Evolutionary conservation across 2,329 filamentous ascomycete species (phyloP).

Genomic region (Fusarium sp.): DNA sequence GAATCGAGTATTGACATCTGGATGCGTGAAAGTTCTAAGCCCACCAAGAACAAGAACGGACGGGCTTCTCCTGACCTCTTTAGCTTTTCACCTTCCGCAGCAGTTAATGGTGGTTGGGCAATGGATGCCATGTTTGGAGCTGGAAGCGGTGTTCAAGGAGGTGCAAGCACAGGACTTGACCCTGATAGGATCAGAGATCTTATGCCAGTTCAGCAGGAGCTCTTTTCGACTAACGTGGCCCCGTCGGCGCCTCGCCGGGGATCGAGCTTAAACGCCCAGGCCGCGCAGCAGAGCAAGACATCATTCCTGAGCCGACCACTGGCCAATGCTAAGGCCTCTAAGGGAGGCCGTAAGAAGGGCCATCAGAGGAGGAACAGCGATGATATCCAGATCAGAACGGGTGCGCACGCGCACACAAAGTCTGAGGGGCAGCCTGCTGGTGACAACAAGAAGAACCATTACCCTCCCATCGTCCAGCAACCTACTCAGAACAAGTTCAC

Average conservation of each 20-base stretch:
- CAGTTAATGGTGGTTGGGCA: constrained; percentile 58
- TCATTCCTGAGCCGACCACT: constrained; percentile 37
- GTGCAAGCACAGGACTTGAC: constrained; percentile 41
- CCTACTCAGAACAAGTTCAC: constrained; percentile 61
- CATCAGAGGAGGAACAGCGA: constrained; percentile 49
- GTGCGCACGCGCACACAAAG: constrained; percentile 43
- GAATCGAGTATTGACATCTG: constrained; percentile 68
- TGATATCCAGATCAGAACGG: constrained; percentile 45
- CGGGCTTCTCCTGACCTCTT: constrained; percentile 65
- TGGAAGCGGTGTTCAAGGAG: constrained; percentile 36
- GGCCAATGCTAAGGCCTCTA: constrained; percentile 32
- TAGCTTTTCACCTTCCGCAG: constrained; percentile 59
- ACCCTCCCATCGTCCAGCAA: constrained; percentile 63
- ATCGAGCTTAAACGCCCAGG: constrained; percentile 65
- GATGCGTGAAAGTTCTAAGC: constrained; percentile 66
- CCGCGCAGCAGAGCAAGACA: constrained; percentile 47
- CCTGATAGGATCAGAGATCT: constrained; percentile 61
- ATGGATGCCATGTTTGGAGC: constrained; percentile 61
- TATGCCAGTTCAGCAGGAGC: constrained; percentile 56
- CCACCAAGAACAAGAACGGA: constrained; percentile 44
- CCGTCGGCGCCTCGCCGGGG: constrained; percentile 64
- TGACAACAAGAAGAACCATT: constrained; percentile 57
- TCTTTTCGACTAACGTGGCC: constrained; percentile 54
- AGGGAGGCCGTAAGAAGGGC: constrained; percentile 35
- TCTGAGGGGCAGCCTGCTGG: constrained; percentile 38